phyloP scores from a whole-genome alignment of 2,329 filamentous ascomycete species.

The Ophiosphaerella narmari region DNA sequence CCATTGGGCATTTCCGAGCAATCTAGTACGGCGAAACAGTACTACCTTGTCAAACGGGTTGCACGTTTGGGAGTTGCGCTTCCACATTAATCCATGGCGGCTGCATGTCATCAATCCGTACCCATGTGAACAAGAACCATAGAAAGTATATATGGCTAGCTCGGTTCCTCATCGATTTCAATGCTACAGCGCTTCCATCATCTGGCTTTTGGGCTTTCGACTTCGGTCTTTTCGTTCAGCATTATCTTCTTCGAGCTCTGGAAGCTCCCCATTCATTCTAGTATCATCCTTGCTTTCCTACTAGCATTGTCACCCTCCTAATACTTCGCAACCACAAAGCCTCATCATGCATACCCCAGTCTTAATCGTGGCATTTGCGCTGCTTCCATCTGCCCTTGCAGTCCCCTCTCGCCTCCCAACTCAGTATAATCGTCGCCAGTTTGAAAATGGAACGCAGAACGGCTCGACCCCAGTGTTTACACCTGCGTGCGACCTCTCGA shows the following conservation, averaged over 20 bases:
- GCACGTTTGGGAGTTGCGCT: conserved; percentile 14
- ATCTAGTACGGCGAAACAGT: conserved; percentile 15
- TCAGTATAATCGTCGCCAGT: conserved; percentile 9
- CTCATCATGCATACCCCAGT: conserved; percentile 27
- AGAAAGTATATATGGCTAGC: conserved; percentile 1
- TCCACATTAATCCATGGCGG: conserved; percentile 1
- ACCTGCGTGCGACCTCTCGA: conserved; percentile 30
- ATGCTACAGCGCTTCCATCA: background rate
- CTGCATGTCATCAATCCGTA: conserved; percentile 14
- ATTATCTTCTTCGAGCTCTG: conserved; percentile 36
- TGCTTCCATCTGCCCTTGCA: conserved; percentile 31
- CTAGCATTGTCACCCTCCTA: background rate
- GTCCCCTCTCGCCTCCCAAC: conserved; percentile 20
- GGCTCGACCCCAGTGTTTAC: conserved; percentile 6
- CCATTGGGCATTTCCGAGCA: too few relatives aligned
- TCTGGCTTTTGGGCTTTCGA: conserved; percentile 1
- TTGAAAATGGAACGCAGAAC: conserved; percentile 16
- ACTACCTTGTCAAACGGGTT: conserved; percentile 14
- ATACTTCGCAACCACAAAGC: background rate
- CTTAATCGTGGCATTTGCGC: conserved; percentile 22
- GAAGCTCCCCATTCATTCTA: conserved; percentile 30
- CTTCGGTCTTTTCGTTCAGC: conserved; percentile 16
- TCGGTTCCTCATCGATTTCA: background rate
- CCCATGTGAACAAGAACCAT: conserved; percentile 1
- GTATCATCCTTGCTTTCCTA: background rate